phyloP scores from a whole-genome alignment of 306 rosid species.

The Sphenostylis stenocarpa region DNA sequence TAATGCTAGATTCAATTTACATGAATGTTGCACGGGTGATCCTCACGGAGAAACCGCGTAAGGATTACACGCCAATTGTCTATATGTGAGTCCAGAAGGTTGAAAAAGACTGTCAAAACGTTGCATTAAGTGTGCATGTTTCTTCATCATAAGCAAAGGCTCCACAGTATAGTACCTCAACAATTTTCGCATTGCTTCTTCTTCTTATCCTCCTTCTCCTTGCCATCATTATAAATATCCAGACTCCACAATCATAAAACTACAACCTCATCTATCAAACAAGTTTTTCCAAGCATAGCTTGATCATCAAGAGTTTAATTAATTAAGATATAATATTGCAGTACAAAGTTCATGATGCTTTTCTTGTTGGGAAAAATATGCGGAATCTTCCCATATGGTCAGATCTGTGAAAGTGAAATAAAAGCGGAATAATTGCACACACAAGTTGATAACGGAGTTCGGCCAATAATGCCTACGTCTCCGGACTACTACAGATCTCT shows the following conservation, averaged over 20 bases:
- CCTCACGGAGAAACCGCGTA: constrained; percentile 7
- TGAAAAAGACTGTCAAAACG: neutral
- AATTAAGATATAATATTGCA: neutral
- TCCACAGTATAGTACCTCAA: neutral
- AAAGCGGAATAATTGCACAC: no score
- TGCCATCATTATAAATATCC: constrained; percentile 12
- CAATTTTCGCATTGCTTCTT: constrained; percentile 14
- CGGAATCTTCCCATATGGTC: no score
- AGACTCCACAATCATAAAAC: constrained; percentile 1
- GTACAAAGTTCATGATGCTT: constrained; percentile 27
- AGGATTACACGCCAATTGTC: neutral
- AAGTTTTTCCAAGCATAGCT: neutral
- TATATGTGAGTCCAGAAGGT: neutral
- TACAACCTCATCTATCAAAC: neutral
- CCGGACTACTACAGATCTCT: no score
- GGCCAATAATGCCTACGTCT: no score
- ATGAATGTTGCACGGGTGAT: neutral
- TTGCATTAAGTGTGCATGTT: constrained; percentile 21
- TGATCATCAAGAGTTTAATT: neutral
- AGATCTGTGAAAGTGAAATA: no score
- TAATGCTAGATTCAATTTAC: neutral
- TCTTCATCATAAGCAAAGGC: neutral
- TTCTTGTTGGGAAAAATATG: no score
- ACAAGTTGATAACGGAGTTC: no score
- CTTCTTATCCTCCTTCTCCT: neutral